These are phyloP conservation scores for Mangifera indica DNA, from an alignment of 345 rosid genomes.

Conservation along the genomic window DNA sequence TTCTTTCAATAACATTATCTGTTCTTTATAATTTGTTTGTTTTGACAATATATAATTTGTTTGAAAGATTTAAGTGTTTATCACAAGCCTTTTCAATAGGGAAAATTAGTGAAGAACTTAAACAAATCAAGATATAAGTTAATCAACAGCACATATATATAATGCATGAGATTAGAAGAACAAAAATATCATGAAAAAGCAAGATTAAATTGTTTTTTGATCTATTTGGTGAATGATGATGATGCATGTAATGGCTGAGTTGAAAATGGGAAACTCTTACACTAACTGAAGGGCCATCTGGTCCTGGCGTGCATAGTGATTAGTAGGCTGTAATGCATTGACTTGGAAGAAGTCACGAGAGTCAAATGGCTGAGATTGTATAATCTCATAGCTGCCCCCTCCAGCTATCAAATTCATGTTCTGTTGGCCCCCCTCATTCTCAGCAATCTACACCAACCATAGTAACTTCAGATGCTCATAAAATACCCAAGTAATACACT, in stretches of 20 bases:
- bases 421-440: constrained; percentile 75
- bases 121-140: no score
- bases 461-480: background rate
- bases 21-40: no score
- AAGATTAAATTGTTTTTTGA: no score
- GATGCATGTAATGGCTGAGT: background rate
- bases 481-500: background rate
- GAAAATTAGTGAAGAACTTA: background rate
- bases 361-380: constrained; percentile 66
- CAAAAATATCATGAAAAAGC: no score
- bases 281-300: constrained; percentile 83
- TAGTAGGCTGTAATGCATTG: constrained; percentile 67
- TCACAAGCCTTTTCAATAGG: background rate
- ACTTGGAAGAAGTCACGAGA: constrained; percentile 80
- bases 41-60: no score
- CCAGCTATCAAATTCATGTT: constrained; percentile 86
- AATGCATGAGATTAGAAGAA: background rate
- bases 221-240: background rate
- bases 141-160: no score
- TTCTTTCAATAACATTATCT: no score
- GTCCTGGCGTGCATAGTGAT: constrained; percentile 64
- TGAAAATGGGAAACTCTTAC: constrained; percentile 35
- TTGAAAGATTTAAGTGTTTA: no score
- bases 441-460: constrained; percentile 57
- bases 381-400: constrained; percentile 54